Evolutionary conservation across 1,284 basidiomycete genomes (phyloP).

Genomic region (Apiotrichum mycotoxinovorans): DNA sequence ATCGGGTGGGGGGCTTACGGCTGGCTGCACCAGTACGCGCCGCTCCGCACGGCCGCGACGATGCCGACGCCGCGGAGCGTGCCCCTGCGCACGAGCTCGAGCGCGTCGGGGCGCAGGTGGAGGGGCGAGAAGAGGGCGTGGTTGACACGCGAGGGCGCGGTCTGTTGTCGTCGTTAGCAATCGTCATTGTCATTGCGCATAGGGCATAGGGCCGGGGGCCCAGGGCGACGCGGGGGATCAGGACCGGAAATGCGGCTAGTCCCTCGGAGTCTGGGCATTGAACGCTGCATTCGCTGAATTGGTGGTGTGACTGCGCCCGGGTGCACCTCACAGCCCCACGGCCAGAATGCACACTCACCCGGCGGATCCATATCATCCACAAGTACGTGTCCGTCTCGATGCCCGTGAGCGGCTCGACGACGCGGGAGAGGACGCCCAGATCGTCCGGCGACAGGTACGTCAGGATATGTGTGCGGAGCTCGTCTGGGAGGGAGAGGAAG

Average conservation of each 20-base stretch:
- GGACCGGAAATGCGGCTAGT: too few relatives aligned
- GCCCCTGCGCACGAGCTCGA: conserved; percentile 25
- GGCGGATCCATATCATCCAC: conserved; percentile 19
- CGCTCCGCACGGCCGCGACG: conserved; percentile 15
- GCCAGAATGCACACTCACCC: conserved; percentile 13
- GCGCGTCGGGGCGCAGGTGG: conserved; percentile 18
- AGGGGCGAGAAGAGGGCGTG: conserved; percentile 25
- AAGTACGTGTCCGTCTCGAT: conserved; percentile 25
- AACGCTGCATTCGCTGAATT: too few relatives aligned
- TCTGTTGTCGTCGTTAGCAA: conserved; percentile 11
- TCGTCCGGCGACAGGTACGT: conserved; percentile 27
- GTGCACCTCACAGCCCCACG: too few relatives aligned
- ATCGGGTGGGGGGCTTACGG: conserved; percentile 5
- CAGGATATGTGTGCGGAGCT: conserved; percentile 26
- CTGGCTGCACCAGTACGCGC: conserved; percentile 23
- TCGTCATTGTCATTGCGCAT: too few relatives aligned
- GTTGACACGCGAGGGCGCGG: conserved; percentile 19
- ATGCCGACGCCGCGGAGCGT: conserved; percentile 27
- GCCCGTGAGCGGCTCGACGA: conserved; percentile 19
- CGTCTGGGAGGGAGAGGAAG: conserved; percentile 22
- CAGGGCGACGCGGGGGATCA: background rate
- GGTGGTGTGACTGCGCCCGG: too few relatives aligned
- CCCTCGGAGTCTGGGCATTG: too few relatives aligned
- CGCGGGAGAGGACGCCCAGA: conserved; percentile 24
- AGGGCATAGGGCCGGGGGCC: too few relatives aligned